A percentile compares a stretch with the other conserved stretches of the same genome.
These are phyloP conservation scores for Sporothrix phasma DNA, from an alignment of 2,329 filamentous ascomycete genomes.

Conservation along the genomic window DNA sequence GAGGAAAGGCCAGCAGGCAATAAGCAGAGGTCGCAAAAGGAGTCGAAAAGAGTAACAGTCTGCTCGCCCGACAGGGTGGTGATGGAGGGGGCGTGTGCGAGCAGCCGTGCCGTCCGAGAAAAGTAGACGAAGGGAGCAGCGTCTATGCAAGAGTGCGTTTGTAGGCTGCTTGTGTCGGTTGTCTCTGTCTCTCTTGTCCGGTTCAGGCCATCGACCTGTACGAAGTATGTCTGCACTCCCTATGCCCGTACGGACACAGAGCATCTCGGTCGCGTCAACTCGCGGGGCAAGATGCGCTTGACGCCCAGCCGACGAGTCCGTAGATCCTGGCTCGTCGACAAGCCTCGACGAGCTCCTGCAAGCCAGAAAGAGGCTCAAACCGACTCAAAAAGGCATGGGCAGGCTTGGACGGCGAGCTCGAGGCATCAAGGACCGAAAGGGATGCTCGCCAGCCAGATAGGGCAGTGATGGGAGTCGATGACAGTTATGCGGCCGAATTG, in stretches of 20 bases:
- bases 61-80: not conserved
- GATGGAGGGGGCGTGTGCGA: not conserved
- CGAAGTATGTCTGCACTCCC: no score
- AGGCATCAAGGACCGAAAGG: not conserved
- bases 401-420: not conserved
- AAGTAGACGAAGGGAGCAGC: not conserved
- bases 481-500: no score
- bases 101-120: not conserved
- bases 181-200: not conserved
- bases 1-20: not conserved
- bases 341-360: not conserved
- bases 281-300: not conserved
- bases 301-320: not conserved
- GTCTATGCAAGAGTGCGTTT: not conserved
- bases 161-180: not conserved
- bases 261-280: no score
- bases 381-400: not conserved
- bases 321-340: not conserved
- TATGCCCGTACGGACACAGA: no score
- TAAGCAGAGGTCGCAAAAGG: not conserved
- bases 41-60: no score
- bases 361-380: not conserved
- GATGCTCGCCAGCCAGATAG: not conserved
- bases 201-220: no score
- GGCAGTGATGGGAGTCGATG: not conserved